These are phyloP conservation scores for Ascochyta rabiei DNA, from an alignment of 2,329 filamentous ascomycete genomes.

Conservation along the genomic window DNA sequence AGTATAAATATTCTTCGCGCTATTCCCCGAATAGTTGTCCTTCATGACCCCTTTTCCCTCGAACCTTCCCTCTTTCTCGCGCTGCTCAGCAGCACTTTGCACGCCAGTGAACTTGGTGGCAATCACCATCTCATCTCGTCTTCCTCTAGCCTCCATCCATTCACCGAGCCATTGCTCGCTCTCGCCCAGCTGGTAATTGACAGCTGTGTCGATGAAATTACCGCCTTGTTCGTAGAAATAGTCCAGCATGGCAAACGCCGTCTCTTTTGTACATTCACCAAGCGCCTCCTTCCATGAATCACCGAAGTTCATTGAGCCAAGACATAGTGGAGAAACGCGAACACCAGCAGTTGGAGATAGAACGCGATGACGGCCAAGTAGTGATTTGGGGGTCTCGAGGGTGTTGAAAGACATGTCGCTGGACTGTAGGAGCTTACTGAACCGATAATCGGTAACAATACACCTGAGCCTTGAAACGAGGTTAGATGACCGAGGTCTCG, in stretches of 20 bases:
- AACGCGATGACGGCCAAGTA: constrained; percentile 56
- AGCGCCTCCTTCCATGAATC: constrained; percentile 48
- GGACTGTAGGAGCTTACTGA: not conserved
- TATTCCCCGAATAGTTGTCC: constrained; percentile 32
- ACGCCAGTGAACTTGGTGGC: constrained; percentile 45
- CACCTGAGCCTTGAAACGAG: no score
- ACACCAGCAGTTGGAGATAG: constrained; percentile 57
- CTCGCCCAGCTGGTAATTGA: constrained; percentile 49
- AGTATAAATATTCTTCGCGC: constrained; percentile 32
- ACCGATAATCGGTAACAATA: no score
- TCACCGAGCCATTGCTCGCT: constrained; percentile 53
- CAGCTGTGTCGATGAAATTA: constrained; percentile 73
- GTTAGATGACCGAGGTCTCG: not conserved
- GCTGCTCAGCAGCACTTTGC: constrained; percentile 11
- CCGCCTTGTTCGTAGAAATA: constrained; percentile 70
- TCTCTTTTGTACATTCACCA: constrained; percentile 64
- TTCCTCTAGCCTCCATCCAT: constrained; percentile 48
- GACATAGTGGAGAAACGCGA: constrained; percentile 57
- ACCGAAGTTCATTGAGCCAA: constrained; percentile 60
- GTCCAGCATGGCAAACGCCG: constrained; percentile 69
- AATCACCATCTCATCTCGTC: constrained; percentile 50
- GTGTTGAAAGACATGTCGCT: constrained; percentile 13
- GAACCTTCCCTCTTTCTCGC: constrained; percentile 9
- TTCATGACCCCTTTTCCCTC: constrained; percentile 21
- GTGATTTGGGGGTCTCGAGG: constrained; percentile 20